phyloP scores from a whole-genome alignment of 257 asterid species.

The Fraxinus americana region DNA sequence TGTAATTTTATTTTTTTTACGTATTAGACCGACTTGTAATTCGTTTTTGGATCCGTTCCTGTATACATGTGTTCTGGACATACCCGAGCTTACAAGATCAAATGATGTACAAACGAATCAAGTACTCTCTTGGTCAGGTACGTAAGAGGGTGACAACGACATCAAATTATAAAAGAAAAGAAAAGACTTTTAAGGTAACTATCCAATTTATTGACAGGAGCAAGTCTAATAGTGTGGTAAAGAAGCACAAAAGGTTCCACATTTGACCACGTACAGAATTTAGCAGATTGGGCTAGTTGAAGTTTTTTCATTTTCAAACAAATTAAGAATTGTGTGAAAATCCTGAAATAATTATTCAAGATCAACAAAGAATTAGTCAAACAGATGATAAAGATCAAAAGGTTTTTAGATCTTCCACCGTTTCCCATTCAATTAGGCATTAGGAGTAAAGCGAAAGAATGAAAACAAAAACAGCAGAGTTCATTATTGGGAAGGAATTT shows the following conservation, averaged over 20 bases:
- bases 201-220: too few species aligned
- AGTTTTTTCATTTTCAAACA: not conserved
- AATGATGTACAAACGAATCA: too few species aligned
- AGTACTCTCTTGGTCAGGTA: too few species aligned
- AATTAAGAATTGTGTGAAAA: constrained; percentile 1
- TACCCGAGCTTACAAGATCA: too few species aligned
- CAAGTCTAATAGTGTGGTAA: not conserved
- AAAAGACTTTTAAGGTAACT: too few species aligned
- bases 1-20: too few species aligned
- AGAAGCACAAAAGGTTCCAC: not conserved
- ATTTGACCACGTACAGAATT: not conserved
- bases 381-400: not conserved
- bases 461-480: not conserved
- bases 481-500: too few species aligned
- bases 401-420: not conserved
- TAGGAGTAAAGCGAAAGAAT: not conserved
- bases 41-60: too few species aligned
- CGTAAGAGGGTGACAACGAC: too few species aligned
- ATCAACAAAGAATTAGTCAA: constrained; percentile 10
- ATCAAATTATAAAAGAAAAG: too few species aligned
- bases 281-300: not conserved
- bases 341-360: constrained; percentile 2
- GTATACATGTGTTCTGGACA: too few species aligned
- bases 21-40: too few species aligned
- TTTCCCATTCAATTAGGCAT: constrained; percentile 1